Conservation (phyloP, 768 basidiomycete genomes). For the Xerocomellus chrysenteron region DNA sequence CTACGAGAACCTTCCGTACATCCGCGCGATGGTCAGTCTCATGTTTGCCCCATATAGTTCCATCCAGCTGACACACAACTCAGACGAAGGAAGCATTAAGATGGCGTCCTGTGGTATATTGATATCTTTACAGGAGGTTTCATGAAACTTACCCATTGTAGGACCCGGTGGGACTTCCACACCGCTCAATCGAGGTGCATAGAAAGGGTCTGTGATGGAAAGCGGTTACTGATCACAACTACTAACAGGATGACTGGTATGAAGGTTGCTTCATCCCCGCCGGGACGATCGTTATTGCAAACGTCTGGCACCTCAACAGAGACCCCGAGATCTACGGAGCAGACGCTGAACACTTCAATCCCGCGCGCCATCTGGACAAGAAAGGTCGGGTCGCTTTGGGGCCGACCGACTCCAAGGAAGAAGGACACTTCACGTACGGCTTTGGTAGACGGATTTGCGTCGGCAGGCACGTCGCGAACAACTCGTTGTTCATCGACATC, state of each 20-base stretch:
- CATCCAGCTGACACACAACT: neutral
- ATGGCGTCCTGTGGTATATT: slow-evolving; percentile 5
- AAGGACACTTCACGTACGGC: slow-evolving; percentile 6
- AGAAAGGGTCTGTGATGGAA: neutral
- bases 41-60: neutral
- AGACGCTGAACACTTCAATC: slow-evolving; percentile 44
- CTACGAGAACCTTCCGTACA: slow-evolving; percentile 5
- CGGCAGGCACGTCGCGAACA: slow-evolving; percentile 35
- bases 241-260: slow-evolving; percentile 22
- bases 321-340: slow-evolving; percentile 43
- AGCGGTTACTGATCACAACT: neutral
- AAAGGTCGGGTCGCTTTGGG: neutral
- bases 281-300: slow-evolving; percentile 13
- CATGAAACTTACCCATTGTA: neutral
- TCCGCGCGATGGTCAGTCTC: slow-evolving; percentile 4
- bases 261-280: slow-evolving; percentile 24
- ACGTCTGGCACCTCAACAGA: slow-evolving; percentile 35
- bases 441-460: slow-evolving; percentile 28
- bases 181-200: slow-evolving; percentile 2
- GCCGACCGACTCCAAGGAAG: slow-evolving; percentile 14
- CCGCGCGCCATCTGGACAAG: slow-evolving; percentile 25
- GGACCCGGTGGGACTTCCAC: slow-evolving; percentile 5
- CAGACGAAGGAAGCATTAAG: slow-evolving; percentile 9
- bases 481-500: slow-evolving; percentile 34
- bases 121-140: neutral